These are phyloP conservation scores for Penicillium argentinense DNA, from an alignment of 495 filamentous ascomycete genomes.

Conservation along the genomic window DNA sequence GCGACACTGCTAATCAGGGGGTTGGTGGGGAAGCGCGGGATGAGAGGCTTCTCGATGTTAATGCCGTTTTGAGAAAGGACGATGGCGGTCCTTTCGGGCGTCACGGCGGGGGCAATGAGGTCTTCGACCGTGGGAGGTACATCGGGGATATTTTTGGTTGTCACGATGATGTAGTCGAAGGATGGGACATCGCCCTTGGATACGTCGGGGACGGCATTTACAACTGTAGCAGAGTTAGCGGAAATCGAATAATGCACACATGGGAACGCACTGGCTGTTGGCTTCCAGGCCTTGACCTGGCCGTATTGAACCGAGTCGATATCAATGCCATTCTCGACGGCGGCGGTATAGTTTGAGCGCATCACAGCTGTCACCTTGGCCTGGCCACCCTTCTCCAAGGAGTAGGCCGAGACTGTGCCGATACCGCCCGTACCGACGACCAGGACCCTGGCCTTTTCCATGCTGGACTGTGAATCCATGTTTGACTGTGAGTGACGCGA, in stretches of 20 bases:
- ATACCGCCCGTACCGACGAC: constrained; percentile 55
- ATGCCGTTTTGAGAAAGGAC: constrained; percentile 64
- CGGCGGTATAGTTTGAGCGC: constrained; percentile 55
- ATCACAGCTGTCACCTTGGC: constrained; percentile 50
- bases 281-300: constrained; percentile 3
- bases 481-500: too few species aligned
- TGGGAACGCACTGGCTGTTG: constrained; percentile 5
- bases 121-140: constrained; percentile 33
- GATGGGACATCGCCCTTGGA: constrained; percentile 17
- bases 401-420: constrained; percentile 50
- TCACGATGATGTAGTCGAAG: constrained; percentile 54
- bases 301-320: constrained; percentile 45
- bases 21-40: constrained; percentile 50
- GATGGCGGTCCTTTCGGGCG: constrained; percentile 47
- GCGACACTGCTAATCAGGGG: constrained; percentile 52
- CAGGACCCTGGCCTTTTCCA: constrained; percentile 8
- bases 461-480: background rate
- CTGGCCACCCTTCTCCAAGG: constrained; percentile 39
- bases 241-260: too few species aligned
- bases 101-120: constrained; percentile 54
- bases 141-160: constrained; percentile 43
- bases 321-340: constrained; percentile 45
- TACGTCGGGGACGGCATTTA: constrained; percentile 40
- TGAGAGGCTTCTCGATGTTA: constrained; percentile 59
- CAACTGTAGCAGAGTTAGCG: constrained; percentile 20